These are phyloP conservation scores for Phylloboletellus chloephorus DNA, from an alignment of 1,284 basidiomycete genomes.

Conservation along the genomic window DNA sequence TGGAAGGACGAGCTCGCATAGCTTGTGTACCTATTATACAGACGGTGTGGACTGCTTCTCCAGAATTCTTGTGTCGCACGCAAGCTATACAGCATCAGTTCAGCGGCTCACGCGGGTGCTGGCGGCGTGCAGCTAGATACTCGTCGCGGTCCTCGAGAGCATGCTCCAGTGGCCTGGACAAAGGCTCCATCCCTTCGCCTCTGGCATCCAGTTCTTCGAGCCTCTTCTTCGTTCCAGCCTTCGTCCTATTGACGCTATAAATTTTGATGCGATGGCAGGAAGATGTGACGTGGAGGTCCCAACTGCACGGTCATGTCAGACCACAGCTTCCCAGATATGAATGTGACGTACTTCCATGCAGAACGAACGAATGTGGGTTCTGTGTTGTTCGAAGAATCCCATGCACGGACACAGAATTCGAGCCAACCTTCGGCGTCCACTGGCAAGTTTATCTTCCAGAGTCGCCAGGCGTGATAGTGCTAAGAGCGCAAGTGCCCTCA, in stretches of 20 bases:
- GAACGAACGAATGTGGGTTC: slow-evolving; percentile 53
- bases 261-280: slow-evolving; percentile 51
- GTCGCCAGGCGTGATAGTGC: slow-evolving; percentile 53
- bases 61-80: background rate
- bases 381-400: slow-evolving; percentile 56
- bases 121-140: slow-evolving; percentile 6
- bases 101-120: slow-evolving; percentile 15
- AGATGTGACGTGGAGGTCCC: slow-evolving; percentile 54
- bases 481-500: slow-evolving; percentile 13
- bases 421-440: slow-evolving; percentile 56
- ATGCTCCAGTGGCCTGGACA: slow-evolving; percentile 12
- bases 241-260: slow-evolving; percentile 46
- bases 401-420: slow-evolving; percentile 53
- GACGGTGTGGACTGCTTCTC: background rate
- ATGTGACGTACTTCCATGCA: slow-evolving; percentile 45
- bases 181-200: slow-evolving; percentile 27
- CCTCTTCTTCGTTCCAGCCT: slow-evolving; percentile 39
- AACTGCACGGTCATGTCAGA: slow-evolving; percentile 30
- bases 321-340: background rate
- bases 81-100: background rate
- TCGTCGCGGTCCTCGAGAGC: slow-evolving; percentile 11
- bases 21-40: background rate
- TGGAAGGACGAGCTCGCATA: background rate
- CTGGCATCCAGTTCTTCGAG: slow-evolving; percentile 37
- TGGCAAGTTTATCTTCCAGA: slow-evolving; percentile 49